Evolutionary conservation across 2,329 filamentous ascomycete genomes (phyloP).

Genomic region (Cladosporium velox): DNA sequence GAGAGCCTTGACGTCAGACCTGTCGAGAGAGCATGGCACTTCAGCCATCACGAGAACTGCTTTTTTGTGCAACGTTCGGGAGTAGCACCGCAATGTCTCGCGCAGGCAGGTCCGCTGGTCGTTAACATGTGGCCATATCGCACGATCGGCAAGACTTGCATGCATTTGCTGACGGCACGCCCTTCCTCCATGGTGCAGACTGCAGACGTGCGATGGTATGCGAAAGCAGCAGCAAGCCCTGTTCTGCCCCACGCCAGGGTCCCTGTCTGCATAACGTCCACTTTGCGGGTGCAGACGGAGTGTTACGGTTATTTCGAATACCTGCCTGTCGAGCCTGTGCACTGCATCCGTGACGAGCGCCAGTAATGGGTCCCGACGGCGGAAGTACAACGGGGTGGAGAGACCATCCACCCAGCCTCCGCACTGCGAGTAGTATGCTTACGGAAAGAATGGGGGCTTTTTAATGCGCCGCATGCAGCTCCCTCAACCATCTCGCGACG

Average conservation of each 20-base stretch:
- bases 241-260: constrained; percentile 7
- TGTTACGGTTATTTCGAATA: constrained; percentile 6
- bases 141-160: constrained; percentile 17
- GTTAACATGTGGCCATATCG: constrained; percentile 7
- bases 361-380: constrained; percentile 8
- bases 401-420: constrained; percentile 14
- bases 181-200: neutral
- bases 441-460: constrained; percentile 10
- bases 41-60: neutral
- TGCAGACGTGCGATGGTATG: constrained; percentile 13
- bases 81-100: constrained; percentile 5
- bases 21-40: neutral
- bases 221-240: constrained; percentile 11
- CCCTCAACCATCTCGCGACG: constrained; percentile 17
- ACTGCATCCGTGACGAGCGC: constrained; percentile 19
- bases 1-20: neutral
- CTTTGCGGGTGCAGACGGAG: constrained; percentile 19
- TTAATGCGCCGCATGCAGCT: constrained; percentile 12
- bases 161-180: neutral
- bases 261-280: neutral
- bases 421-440: constrained; percentile 14
- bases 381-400: constrained; percentile 16
- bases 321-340: constrained; percentile 8
- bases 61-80: neutral
- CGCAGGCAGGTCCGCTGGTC: constrained; percentile 8